A percentile compares a stretch with the other conserved stretches of the same genome.
Conservation (phyloP, 2,329 filamentous ascomycete genomes). For the Ceratocystis smalleyi region DNA sequence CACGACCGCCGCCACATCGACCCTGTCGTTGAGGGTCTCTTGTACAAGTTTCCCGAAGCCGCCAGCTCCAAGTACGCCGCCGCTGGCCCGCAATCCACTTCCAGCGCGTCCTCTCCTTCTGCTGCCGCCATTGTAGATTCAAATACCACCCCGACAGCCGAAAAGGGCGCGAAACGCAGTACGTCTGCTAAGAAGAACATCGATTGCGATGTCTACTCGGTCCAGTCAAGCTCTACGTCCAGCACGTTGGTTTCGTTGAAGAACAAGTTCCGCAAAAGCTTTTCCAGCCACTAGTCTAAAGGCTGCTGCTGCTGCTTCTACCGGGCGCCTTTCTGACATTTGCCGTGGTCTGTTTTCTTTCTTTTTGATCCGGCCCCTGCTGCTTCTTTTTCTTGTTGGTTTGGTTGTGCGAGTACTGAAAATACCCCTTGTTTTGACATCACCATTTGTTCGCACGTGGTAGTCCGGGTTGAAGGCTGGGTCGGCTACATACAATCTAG, state of each 20-base stretch:
- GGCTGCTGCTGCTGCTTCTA: neutral
- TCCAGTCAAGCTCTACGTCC: neutral
- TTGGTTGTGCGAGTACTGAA: neutral
- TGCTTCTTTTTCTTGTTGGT: neutral
- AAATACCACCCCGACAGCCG: neutral
- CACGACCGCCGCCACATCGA: conserved; percentile 18
- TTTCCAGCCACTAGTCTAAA: conserved; percentile 4
- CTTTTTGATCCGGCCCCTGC: neutral
- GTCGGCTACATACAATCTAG: neutral
- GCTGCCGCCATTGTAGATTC: neutral
- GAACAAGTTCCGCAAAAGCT: conserved; percentile 14
- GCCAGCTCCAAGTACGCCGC: neutral
- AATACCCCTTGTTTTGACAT: neutral
- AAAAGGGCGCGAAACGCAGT: conserved; percentile 7
- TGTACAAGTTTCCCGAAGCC: conserved; percentile 16
- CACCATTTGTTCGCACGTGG: neutral
- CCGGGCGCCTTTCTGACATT: no score
- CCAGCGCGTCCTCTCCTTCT: neutral
- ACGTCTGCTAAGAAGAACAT: neutral
- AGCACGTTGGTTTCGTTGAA: conserved; percentile 2
- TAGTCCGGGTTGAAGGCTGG: neutral
- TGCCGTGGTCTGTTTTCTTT: no score
- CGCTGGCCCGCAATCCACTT: neutral
- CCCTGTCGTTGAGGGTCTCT: conserved; percentile 18
- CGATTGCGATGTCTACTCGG: neutral